Base-by-base conservation (phyloP, 768 basidiomycete genomes). In the Albatrellus ellisii region DNA sequence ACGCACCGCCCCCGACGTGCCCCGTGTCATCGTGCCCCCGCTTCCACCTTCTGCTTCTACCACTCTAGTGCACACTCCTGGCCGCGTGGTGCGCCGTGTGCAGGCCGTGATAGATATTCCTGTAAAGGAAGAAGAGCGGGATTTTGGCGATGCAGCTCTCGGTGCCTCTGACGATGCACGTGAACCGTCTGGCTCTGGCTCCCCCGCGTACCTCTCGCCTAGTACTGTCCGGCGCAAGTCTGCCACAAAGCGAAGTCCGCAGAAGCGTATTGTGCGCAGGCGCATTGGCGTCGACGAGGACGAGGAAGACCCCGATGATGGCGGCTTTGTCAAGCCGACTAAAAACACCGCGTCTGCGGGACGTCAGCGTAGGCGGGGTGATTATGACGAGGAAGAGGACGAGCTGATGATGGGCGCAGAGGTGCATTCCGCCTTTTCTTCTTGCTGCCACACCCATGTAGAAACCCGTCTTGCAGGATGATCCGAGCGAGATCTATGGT, bases 81-180 rank as follows among this genome's bases (percentile, higher is more conserved):
- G 62, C 1, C 54, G 52, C 27, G 54, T 84, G 12, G 65, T 84
- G 31, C 72, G 81, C 17, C 73, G 76, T 26, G 81, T 84, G 6
- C 71, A 74, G 17, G 77, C 81, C 21, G 54, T 66, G 2, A 55
- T 72, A 5, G 65, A 82, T 15, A 61, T 82, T 1, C 63, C 69
- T 26, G 72, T 83, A 27, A 83, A 84, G 51, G 68, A 68, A 42
- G 79, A 83, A 56, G 75, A 73, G 3, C 62, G 61, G 1, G 63
- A 66, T 3, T 61, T 61, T n/a, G 66, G 21, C 4, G 34, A 8
- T 2, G 53, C 57, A 26, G 58, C 21, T 2, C 49, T n/a, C 21
- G 49, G 63, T 10, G 22, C 43, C 37, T 18, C 44, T 34, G 10
- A 43, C 43, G 12, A 44, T 47, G 17, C 41, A 46, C 3, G 42